These are phyloP conservation scores for Pisolithus microcarpus DNA, from an alignment of 768 basidiomycete species.

Conservation along the genomic window DNA sequence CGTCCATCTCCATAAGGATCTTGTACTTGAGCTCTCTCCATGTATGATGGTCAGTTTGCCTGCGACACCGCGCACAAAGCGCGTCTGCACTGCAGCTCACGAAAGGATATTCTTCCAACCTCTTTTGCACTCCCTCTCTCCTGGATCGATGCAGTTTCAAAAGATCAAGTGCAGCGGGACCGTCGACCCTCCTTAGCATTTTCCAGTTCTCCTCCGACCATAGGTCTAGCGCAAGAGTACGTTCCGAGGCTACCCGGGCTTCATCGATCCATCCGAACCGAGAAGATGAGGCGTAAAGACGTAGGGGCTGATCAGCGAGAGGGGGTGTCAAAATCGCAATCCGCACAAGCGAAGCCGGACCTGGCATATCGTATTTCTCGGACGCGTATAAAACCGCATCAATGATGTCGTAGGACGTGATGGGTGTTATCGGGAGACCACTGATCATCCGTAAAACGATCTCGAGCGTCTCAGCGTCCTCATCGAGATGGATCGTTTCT, in stretches of 20 bases:
- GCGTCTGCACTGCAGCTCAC: slow-evolving; percentile 37
- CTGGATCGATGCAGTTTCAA: slow-evolving; percentile 48
- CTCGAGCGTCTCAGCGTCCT: slow-evolving; percentile 49
- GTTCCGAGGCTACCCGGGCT: slow-evolving; percentile 44
- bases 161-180: slow-evolving; percentile 46
- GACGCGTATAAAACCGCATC: slow-evolving; percentile 55
- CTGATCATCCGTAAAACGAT: slow-evolving; percentile 54
- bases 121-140: slow-evolving; percentile 40
- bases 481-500: slow-evolving; percentile 47
- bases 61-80: slow-evolving; percentile 43
- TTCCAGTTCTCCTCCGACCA: slow-evolving; percentile 39
- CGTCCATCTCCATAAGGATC: slow-evolving; percentile 52
- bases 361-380: slow-evolving; percentile 68
- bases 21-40: slow-evolving; percentile 60
- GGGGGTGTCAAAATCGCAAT: slow-evolving; percentile 48
- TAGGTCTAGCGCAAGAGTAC: slow-evolving; percentile 49
- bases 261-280: slow-evolving; percentile 56
- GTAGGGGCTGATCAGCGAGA: slow-evolving; percentile 43
- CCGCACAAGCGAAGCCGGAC: slow-evolving; percentile 53
- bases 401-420: slow-evolving; percentile 46
- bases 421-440: slow-evolving; percentile 44
- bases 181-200: slow-evolving; percentile 41
- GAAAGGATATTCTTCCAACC: slow-evolving; percentile 53
- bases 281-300: slow-evolving; percentile 48
- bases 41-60: slow-evolving; percentile 46